phyloP scores from a whole-genome alignment of 2,329 filamentous ascomycete species.

The Penicillium crustosum region DNA sequence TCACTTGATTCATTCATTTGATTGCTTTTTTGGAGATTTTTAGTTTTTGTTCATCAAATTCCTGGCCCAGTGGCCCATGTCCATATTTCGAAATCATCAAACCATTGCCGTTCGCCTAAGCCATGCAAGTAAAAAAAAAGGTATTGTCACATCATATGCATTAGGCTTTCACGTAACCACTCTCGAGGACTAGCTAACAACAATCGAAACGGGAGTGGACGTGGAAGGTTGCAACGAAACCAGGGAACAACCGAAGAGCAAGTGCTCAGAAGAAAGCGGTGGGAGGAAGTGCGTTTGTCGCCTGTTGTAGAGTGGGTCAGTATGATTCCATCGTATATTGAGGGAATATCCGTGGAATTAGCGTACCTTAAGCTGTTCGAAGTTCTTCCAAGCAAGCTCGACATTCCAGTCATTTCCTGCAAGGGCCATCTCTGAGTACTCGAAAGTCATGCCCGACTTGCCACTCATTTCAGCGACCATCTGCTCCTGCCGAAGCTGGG shows the following conservation, averaged over 20 bases:
- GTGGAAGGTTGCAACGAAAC: neutral
- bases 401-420: constrained; percentile 78
- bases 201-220: neutral
- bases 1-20: constrained; percentile 2
- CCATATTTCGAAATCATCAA: constrained; percentile 20
- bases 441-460: constrained; percentile 74
- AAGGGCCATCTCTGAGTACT: constrained; percentile 80
- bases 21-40: neutral
- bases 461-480: constrained; percentile 69
- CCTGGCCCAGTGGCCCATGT: constrained; percentile 14
- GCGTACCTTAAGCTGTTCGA: constrained; percentile 71
- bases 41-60: constrained; percentile 1
- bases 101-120: constrained; percentile 33
- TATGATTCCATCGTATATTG: neutral
- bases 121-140: constrained; percentile 31
- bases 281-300: constrained; percentile 47
- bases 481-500: constrained; percentile 65
- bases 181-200: constrained; percentile 9
- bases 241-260: neutral
- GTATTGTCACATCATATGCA: constrained; percentile 9
- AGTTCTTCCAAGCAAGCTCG: constrained; percentile 70
- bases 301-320: constrained; percentile 29
- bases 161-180: constrained; percentile 11
- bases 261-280: constrained; percentile 47
- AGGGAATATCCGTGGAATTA: neutral